These are phyloP conservation scores for Penicillium verrucosum DNA, from an alignment of 2,329 filamentous ascomycete genomes.

Conservation along the genomic window DNA sequence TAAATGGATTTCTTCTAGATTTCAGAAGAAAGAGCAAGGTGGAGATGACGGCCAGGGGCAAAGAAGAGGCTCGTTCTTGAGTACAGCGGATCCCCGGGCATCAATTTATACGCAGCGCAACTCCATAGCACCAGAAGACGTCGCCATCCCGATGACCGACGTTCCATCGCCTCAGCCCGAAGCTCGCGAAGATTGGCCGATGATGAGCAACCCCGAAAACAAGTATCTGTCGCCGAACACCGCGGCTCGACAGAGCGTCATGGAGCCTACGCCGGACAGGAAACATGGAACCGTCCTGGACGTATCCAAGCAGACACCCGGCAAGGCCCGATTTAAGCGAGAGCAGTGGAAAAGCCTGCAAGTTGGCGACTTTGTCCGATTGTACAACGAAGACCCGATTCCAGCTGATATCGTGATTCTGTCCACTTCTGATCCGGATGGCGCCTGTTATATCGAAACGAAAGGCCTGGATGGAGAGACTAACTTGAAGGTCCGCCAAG, in stretches of 20 bases:
- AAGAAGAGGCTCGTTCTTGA: conserved; percentile 64
- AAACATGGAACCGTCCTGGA: conserved; percentile 71
- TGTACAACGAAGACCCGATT: conserved; percentile 94
- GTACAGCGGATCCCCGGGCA: conserved; percentile 53
- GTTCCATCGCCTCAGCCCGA: conserved; percentile 75
- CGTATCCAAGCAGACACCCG: conserved; percentile 60
- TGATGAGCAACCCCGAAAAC: conserved; percentile 29
- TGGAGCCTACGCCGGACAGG: conserved; percentile 32
- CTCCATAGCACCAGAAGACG: conserved; percentile 43
- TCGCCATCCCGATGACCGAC: conserved; percentile 92
- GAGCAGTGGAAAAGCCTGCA: conserved; percentile 94
- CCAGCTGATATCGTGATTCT: conserved; percentile 91
- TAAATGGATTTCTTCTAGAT: conserved; percentile 48
- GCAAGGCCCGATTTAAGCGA: conserved; percentile 80
- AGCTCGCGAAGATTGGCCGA: conserved; percentile 45
- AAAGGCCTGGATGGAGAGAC: conserved; percentile 98
- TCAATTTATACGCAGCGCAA: conserved; percentile 55
- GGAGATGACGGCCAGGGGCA: conserved; percentile 44
- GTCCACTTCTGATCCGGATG: conserved; percentile 88
- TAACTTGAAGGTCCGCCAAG: conserved; percentile 91
- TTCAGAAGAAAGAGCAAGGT: conserved; percentile 47
- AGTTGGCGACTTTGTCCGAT: conserved; percentile 92
- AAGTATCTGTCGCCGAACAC: conserved; percentile 33
- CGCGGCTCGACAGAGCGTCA: conserved; percentile 27
- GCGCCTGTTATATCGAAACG: conserved; percentile 94